Evolutionary conservation across 2,329 filamentous ascomycete genomes (phyloP), one percentile per base, ranked within the genome.

Genomic region (Cladosporium velox): DNA sequence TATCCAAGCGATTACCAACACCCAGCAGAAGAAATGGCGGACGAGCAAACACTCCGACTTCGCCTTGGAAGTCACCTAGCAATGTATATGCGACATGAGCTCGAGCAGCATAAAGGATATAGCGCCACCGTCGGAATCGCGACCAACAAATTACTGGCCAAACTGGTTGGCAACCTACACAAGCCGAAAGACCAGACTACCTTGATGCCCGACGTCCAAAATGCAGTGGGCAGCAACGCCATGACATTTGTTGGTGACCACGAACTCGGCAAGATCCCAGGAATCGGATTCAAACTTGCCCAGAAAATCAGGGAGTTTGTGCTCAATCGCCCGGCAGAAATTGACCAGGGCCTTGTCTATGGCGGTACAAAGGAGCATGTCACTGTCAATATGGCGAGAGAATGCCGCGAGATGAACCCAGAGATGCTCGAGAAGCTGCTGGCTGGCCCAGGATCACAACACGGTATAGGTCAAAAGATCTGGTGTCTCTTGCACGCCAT

Each of bases 111-210:
- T 55, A 90, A 88, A 73, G 92, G 92, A 1, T 97, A 94, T 78
- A 97, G 93, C 0, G 90, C 90, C 32, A 94, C 93, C 0, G 93
- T 91, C 51, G 94, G 94, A 4, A 88, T 98, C 26, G 90, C 93
- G 2, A 96, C 92, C 0, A 94, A 90, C 73, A 98, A 98, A 77
- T 78, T 94, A 5, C 82, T 97, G 12, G 88, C 91, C 66, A 98
- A 98, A 77, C 84, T 98, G 15, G 91, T 88, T 11, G 94, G 94
- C 14, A 91, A 88, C 76, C 82, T 90, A 66, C 88, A 97, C 76
- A 98, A 98, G 79, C 94, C 94, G 0, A 89, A 89, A 66, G 90
- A 87, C 67, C 95, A 98, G 77, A 98, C 94, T 0, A 92, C 91
- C 0, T 81, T 98, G 8, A 79, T 96, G 52, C 88, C 90, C 6